Conservation (phyloP, 2,329 filamentous ascomycete genomes). For the Byssothecium circinans region DNA sequence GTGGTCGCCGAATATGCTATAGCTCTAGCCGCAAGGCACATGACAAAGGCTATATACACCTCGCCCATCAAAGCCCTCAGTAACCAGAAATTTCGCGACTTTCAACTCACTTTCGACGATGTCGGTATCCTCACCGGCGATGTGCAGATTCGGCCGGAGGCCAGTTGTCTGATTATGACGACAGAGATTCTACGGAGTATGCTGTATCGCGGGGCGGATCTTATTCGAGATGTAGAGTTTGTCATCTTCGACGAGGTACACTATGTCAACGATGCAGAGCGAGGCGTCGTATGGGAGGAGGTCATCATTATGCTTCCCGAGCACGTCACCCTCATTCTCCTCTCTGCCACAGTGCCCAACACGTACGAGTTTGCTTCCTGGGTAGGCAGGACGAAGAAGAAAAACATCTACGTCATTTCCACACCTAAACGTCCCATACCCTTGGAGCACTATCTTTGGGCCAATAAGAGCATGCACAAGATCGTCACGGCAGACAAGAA, state of each 20-base stretch:
- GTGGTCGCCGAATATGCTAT: slow-evolving; percentile 98
- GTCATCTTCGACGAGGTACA: slow-evolving; percentile 99
- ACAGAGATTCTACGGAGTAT: slow-evolving; percentile 98
- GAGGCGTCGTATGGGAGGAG: slow-evolving; percentile 98
- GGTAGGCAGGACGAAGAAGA: slow-evolving; percentile 97
- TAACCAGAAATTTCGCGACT: slow-evolving; percentile 98
- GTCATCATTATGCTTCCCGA: slow-evolving; percentile 99
- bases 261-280: slow-evolving; percentile 94
- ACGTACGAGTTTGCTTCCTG: slow-evolving; percentile 97
- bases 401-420: slow-evolving; percentile 98
- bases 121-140: slow-evolving; percentile 96
- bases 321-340: slow-evolving; percentile 90
- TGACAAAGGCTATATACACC: slow-evolving; percentile 99
- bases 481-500: slow-evolving; percentile 92
- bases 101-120: slow-evolving; percentile 85
- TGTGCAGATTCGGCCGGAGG: slow-evolving; percentile 96
- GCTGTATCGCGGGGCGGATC: slow-evolving; percentile 92
- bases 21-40: slow-evolving; percentile 92
- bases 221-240: slow-evolving; percentile 96
- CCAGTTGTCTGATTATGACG: slow-evolving; percentile 98
- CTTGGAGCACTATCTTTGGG: slow-evolving; percentile 95
- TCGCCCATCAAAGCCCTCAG: slow-evolving; percentile 98
- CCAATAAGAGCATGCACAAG: slow-evolving; percentile 86
- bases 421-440: slow-evolving; percentile 94
- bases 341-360: slow-evolving; percentile 96